Percentiles rank a stretch among this genome's conserved stretches.
phyloP scores from a whole-genome alignment of 345 rosid species.

The Citrus reticulata region DNA sequence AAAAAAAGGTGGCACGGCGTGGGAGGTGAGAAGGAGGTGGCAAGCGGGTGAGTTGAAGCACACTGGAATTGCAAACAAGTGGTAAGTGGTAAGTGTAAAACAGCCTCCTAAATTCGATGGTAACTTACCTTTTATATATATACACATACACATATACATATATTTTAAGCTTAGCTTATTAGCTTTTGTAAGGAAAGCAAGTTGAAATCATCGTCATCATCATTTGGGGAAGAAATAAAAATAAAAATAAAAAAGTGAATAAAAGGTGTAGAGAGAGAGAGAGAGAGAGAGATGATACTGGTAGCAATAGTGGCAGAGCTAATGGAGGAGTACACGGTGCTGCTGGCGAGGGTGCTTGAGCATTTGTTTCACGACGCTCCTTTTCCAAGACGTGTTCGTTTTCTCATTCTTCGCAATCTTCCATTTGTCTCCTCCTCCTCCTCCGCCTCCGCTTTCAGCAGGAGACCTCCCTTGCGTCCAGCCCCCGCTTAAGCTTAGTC shows the following conservation, averaged over 20 bases:
- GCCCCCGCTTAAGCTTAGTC: neutral
- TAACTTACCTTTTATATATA: too few species aligned
- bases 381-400: constrained; percentile 74
- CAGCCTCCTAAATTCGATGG: too few species aligned
- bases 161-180: too few species aligned
- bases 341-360: constrained; percentile 63
- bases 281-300: constrained; percentile 49
- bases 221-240: too few species aligned
- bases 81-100: too few species aligned
- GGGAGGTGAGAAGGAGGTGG: too few species aligned
- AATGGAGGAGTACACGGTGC: constrained; percentile 81
- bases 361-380: constrained; percentile 71
- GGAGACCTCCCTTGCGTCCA: constrained; percentile 17
- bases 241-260: neutral
- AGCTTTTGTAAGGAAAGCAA: too few species aligned
- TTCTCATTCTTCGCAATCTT: constrained; percentile 66
- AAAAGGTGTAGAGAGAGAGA: neutral
- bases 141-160: too few species aligned
- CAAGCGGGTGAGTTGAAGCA: too few species aligned
- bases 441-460: neutral
- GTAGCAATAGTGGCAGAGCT: constrained; percentile 67
- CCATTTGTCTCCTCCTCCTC: constrained; percentile 43
- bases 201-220: too few species aligned
- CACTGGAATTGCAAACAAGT: too few species aligned
- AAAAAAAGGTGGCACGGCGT: too few species aligned